Evolutionary conservation across 208 protist species (phyloP), one percentile per base, ranked within the genome.

Genomic region (Trypanosoma melophagium): DNA sequence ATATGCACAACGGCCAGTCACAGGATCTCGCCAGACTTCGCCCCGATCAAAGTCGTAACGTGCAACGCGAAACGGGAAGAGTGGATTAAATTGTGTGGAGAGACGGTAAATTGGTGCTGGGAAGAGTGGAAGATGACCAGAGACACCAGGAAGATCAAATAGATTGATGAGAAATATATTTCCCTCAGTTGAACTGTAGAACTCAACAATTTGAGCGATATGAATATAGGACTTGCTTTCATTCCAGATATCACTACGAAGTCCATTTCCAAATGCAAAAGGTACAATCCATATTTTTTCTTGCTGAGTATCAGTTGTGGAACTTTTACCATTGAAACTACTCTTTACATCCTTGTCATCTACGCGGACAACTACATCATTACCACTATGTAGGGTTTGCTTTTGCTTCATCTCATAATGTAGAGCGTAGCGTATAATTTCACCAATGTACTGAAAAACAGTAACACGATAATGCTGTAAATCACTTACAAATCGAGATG

Each of bases 371-470:
- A 0, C 5, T n/a, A 10, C 52, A 12, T 47, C 40, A 49, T 8
- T 21, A 31, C 16, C 22, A 31, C 3, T 13, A 16, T 24, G 5
- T 10, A 53, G 16, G 10, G 0, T 40, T 24, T 0, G 8, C 28
- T 42, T 35, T 28, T 40, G 16, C n/a, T 50, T 55, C 38, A 17
- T 79, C 60, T 81, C 78, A 66, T 79, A 76, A 21, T 83, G 69
- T 54, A 85, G 59, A 22, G 83, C 79, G 78, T 96, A 96, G 17
- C 93, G 76, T 55, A 90, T 80, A 21, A 97, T 68, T 75, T 97
- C 94, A 10, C 94, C 94, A 68, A 97, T 95, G 80, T 97, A 97
- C 76, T 96, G 87, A 19, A 93, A 71, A 13, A 93, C 82, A 13
- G 89, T 96, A 17, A 71, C 76, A 56, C 83, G 71, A 67, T 94